Base-by-base conservation (phyloP, 139 green algal species). In the Spirogloea muscicola region DNA sequence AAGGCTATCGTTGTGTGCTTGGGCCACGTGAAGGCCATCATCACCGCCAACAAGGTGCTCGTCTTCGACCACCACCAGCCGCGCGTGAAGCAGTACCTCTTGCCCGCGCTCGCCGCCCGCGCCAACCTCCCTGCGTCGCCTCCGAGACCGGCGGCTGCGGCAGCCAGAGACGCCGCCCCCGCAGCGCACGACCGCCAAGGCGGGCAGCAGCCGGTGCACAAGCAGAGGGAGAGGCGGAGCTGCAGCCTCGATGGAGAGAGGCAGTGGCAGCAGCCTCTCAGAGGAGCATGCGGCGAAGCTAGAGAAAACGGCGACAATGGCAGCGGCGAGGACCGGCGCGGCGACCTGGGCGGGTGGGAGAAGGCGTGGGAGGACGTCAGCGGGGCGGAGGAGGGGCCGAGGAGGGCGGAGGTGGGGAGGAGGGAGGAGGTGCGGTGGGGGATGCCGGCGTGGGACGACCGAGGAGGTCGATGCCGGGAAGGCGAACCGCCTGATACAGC, bases 1-100 rank as follows among this genome's bases (percentile, higher is more conserved):
- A 37, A 39, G 13, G 59, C 59, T 21, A 68, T 68, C 36, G 59
- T 68, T 37, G 59, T 68, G 59, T 51, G 36, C 49, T 39, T 68
- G 59, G 59, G 25, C 38, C 59, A 68, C 59, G 59, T 68, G 59
- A 6, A 44, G 34, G 59, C 59, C 4, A 16, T 68, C 34, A 25
- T 68, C 21, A 49, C 36, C 7, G 34, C 59, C 9, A 25, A 68
- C 59, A 37, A 25, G 3, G 59, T 44, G 9, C 37, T 49, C 34
- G 1, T 68, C 59, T 31, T 68, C 59, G 49, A 68, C 59, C 18
- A 29, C 34, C n/a, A 16, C 59, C 31, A 37, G 34, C 34, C 13
- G 21, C 59, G 59, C 16, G 36, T 68, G 21, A 3, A 25, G 1
- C 36, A 49, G 3, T n/a, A 31, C 0, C 59, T 68, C 59, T 36